Conservation (phyloP, 2,329 filamentous ascomycete species). For the Leptographium radiaticola region DNA sequence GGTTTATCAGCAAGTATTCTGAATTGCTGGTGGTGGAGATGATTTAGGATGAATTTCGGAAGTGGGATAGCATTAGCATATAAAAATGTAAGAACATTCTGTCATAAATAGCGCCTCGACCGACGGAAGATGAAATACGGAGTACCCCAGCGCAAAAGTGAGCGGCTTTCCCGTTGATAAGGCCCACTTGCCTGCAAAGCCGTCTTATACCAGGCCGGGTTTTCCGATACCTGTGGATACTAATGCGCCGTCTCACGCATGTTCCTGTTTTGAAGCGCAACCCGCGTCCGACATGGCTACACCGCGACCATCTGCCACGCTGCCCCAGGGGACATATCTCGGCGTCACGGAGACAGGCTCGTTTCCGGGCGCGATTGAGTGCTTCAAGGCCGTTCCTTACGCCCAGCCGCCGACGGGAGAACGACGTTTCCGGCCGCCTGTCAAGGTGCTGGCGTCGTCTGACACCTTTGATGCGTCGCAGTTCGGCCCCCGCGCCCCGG, state of each 20-base stretch:
- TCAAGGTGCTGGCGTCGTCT: conserved; percentile 21
- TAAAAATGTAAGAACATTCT: too few species aligned
- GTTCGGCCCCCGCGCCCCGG: conserved; percentile 20
- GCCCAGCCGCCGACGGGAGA: conserved; percentile 25
- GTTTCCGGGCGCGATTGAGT: not conserved
- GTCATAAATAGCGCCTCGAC: too few species aligned
- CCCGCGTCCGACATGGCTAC: not conserved
- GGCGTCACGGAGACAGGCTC: not conserved
- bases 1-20: not conserved
- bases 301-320: not conserved
- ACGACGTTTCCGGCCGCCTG: conserved; percentile 21
- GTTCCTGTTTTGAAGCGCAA: too few species aligned
- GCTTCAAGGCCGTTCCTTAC: conserved; percentile 40
- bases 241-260: not conserved
- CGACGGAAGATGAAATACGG: too few species aligned
- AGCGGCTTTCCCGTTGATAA: too few species aligned
- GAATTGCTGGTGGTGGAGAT: not conserved
- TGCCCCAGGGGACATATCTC: not conserved
- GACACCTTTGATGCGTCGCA: conserved; percentile 25
- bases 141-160: too few species aligned
- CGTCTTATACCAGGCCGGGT: too few species aligned
- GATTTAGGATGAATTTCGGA: too few species aligned
- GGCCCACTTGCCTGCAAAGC: too few species aligned
- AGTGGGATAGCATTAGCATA: too few species aligned
- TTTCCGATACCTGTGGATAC: too few species aligned